Base-by-base conservation (phyloP, 1,284 basidiomycete species). In the Singerocomus inundabilis region DNA sequence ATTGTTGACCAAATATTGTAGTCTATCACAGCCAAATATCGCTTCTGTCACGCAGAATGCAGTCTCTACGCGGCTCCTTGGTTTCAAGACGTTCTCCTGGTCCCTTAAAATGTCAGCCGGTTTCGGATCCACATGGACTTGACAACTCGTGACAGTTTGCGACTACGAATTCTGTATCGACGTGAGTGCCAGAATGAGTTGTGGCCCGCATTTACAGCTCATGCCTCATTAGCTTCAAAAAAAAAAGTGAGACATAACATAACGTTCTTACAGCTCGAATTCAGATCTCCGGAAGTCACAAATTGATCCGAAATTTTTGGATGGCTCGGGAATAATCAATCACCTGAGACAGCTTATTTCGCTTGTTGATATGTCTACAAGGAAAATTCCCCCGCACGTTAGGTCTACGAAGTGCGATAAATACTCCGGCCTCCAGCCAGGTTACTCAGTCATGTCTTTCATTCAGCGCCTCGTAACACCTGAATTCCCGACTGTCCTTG, bases 401-500 rank as follows among this genome's bases (percentile, higher is more conserved):
- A 9, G 40, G 15, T 30, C 6, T 28, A 9, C 21, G 28, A 7
- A 11, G n/a, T 25, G 9, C 3, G 16, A 49, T 40, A 35, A 39
- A 39, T 30, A 33, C 39, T n/a, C 21, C 25, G n/a, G 10, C 46
- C 29, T 13, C 15, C 35, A 18, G 13, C 29, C 13, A 33, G n/a
- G 18, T 5, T 12, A 34, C 29, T 40, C 29, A 44, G 6, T 25
- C 35, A 59, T 59, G 58, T 54, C 56, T 21, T 43, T 41, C 25
- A 33, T 44, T 16, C 57, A 42, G 38, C 54, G 30, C 40, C 42
- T 58, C 8, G 57, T 62, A 16, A 47, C 32, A n/a, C 59, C 59
- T 18, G 43, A 58, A 21, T 37, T 44, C 8, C 59, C 59, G 28
- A 52, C 57, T 6, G 16, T 34, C 11, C 59, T 61, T 43, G 46